Conservation (phyloP, 768 basidiomycete genomes). For the Asterophora parasitica region DNA sequence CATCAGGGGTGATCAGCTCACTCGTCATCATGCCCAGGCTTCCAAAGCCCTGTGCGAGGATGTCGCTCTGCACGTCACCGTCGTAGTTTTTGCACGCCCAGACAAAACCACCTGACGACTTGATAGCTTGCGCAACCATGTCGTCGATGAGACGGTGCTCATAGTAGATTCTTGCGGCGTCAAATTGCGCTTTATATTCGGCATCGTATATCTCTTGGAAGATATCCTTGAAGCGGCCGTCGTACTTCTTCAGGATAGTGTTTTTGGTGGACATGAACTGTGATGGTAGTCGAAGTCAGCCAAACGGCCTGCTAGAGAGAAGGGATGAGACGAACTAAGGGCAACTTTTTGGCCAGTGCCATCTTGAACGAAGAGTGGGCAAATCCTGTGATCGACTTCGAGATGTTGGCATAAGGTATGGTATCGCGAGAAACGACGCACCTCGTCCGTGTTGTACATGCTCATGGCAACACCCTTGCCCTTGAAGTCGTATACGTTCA, state of each 20-base stretch:
- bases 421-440: slow-evolving; percentile 21
- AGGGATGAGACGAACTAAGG: slow-evolving; percentile 41
- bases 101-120: slow-evolving; percentile 90
- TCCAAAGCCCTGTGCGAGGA: slow-evolving; percentile 97
- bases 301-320: neutral
- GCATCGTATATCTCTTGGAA: slow-evolving; percentile 94
- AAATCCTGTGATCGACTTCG: slow-evolving; percentile 86
- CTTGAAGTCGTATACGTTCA: slow-evolving; percentile 93
- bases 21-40: slow-evolving; percentile 97
- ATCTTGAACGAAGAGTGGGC: slow-evolving; percentile 99
- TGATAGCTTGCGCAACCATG: slow-evolving; percentile 98
- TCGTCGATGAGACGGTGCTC: slow-evolving; percentile 97
- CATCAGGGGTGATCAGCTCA: slow-evolving; percentile 93
- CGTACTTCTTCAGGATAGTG: slow-evolving; percentile 95
- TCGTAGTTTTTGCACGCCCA: slow-evolving; percentile 79
- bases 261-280: slow-evolving; percentile 98
- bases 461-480: slow-evolving; percentile 89
- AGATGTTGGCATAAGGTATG: neutral
- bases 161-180: slow-evolving; percentile 73
- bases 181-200: slow-evolving; percentile 68
- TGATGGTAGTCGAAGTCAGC: neutral
- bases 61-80: slow-evolving; percentile 86
- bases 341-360: slow-evolving; percentile 77
- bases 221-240: slow-evolving; percentile 98
- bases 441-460: slow-evolving; percentile 99